Evolutionary conservation across 2,329 filamentous ascomycete species (phyloP), one percentile per base, ranked within the genome.

Genomic region (Fusarium decemcellulare): DNA sequence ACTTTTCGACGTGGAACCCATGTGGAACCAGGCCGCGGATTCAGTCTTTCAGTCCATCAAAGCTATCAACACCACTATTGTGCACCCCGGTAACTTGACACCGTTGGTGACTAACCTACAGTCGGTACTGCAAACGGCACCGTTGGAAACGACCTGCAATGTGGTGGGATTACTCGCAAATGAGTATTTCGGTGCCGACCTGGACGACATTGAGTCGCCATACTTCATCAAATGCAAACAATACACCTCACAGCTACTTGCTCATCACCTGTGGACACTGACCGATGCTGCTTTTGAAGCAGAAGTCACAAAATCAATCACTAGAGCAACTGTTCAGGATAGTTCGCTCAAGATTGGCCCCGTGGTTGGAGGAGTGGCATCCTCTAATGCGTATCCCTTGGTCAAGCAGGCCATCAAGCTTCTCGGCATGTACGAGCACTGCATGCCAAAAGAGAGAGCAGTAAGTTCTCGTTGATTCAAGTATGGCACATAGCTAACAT

Each of bases 361-460:
- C 0, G 83, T 84, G 3, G 78, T 83, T 2, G 82, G 83, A 27
- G 85, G 83, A 11, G 79, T 84, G 1, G 81, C 86, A 1, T 85
- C 86, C 2, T 88, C 88, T 2, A 89, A 88, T 68, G 87, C 88
- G 0, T 86, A 88, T 67, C 86, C 88, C 0, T 81, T 87, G 2
- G 86, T 90, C 8, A 89, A 87, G 71, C 83, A 83, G 32, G 88
- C 89, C 0, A 80, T 90, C 10, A 87, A 88, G 67, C 79, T 91
- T 18, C 77, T 91, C 9, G 80, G 84, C 61, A 84, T 89, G 85
- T 91, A 91, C 72, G 89, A 91, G 68, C 86, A 87, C 67, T 86
- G 86, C 40, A 90, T 90, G 87, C 88, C 88, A 1, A 90, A 90
- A 56, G 88, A 90, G 73, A 82, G 88, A 78, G 88, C 87, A 68